phyloP scores from a whole-genome alignment of 495 filamentous ascomycete genomes.

The Neurospora sp. region DNA sequence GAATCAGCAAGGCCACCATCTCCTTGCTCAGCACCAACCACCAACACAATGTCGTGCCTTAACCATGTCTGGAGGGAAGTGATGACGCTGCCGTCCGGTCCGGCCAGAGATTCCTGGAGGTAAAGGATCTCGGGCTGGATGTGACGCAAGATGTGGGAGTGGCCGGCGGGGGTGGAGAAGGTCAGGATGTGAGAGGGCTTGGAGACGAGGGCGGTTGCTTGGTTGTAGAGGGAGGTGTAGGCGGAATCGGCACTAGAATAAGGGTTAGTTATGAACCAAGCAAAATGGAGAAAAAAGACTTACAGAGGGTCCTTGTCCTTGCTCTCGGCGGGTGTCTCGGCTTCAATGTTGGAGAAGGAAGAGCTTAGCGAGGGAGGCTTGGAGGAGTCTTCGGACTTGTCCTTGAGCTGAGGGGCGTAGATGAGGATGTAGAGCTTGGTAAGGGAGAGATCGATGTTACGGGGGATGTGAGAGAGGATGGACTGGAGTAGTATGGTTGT shows the following conservation, averaged over 20 bases:
- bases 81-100: slow-evolving; percentile 57
- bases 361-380: slow-evolving; percentile 60
- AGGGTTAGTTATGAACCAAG: slow-evolving; percentile 22
- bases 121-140: slow-evolving; percentile 76
- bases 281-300: slow-evolving; percentile 18
- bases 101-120: slow-evolving; percentile 68
- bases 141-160: slow-evolving; percentile 75
- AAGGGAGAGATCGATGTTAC: slow-evolving; percentile 55
- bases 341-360: slow-evolving; percentile 79
- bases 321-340: slow-evolving; percentile 51
- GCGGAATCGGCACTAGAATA: slow-evolving; percentile 39
- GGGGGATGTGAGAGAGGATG: slow-evolving; percentile 78
- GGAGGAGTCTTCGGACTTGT: slow-evolving; percentile 37
- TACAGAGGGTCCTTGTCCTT: slow-evolving; percentile 46
- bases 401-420: slow-evolving; percentile 71
- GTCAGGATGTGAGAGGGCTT: slow-evolving; percentile 79
- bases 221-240: slow-evolving; percentile 66
- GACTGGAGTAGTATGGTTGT: slow-evolving; percentile 43
- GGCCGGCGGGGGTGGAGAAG: slow-evolving; percentile 68
- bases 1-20: slow-evolving; percentile 83
- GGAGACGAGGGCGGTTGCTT: slow-evolving; percentile 66
- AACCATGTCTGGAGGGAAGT: slow-evolving; percentile 75
- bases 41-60: slow-evolving; percentile 64
- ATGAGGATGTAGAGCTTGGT: slow-evolving; percentile 77
- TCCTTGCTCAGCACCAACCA: slow-evolving; percentile 76